These are phyloP conservation scores for Trichoderma erinaceum DNA, from an alignment of 495 filamentous ascomycete species.

Conservation along the genomic window DNA sequence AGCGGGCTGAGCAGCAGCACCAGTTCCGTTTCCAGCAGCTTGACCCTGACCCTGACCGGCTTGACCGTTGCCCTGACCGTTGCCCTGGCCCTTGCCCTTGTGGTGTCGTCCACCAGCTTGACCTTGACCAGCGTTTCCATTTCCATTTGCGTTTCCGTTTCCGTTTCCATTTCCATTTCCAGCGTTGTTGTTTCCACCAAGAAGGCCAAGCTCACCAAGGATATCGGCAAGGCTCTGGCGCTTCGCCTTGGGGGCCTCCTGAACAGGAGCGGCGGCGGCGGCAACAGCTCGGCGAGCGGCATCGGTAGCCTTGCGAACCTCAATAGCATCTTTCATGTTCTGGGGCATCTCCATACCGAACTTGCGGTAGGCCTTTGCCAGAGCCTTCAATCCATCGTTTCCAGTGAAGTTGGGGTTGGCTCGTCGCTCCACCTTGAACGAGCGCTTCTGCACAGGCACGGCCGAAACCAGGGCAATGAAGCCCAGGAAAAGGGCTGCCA, in stretches of 20 bases:
- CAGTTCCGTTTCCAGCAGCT: neutral
- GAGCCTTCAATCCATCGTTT: constrained; percentile 43
- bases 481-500: constrained; percentile 20
- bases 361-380: constrained; percentile 55
- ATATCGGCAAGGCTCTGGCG: neutral
- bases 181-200: neutral
- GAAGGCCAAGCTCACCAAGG: neutral
- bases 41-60: neutral
- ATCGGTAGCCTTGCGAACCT: neutral
- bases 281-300: neutral
- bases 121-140: neutral
- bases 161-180: neutral
- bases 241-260: neutral
- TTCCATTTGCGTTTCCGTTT: neutral
- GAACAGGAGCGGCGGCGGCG: neutral
- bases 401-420: constrained; percentile 44
- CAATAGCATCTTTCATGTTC: constrained; percentile 33
- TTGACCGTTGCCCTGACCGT: constrained; percentile 23
- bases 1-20: constrained; percentile 43
- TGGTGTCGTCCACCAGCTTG: neutral
- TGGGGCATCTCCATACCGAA: constrained; percentile 41
- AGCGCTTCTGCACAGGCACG: constrained; percentile 17
- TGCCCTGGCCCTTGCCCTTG: constrained; percentile 24
- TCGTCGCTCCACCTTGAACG: constrained; percentile 44
- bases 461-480: constrained; percentile 40